phyloP scores from a whole-genome alignment of 257 asterid species.

The Solanum raphanifolium region DNA sequence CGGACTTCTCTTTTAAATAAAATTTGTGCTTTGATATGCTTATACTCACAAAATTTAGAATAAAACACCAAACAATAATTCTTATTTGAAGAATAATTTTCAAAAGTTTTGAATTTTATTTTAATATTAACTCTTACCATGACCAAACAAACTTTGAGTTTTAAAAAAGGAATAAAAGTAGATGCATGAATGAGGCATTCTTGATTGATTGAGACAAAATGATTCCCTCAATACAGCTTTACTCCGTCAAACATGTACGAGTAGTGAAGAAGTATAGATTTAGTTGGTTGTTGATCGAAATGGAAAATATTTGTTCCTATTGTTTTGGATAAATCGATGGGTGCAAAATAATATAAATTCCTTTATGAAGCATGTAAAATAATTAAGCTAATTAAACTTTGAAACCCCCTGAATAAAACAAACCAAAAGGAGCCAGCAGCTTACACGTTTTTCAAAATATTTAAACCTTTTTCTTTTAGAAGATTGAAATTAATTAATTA shows the following conservation, averaged over 20 bases:
- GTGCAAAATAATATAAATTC: neutral
- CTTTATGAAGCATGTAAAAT: neutral
- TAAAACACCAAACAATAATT: neutral
- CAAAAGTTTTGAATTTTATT: neutral
- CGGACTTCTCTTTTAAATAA: neutral
- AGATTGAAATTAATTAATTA: neutral
- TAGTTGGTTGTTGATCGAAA: neutral
- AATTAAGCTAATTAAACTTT: neutral
- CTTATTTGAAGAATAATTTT: neutral
- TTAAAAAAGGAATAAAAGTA: neutral
- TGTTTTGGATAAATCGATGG: neutral
- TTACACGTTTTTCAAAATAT: neutral
- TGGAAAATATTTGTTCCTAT: neutral
- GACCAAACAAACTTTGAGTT: neutral
- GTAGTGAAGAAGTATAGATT: too few species aligned
- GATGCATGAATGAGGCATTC: neutral
- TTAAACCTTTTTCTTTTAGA: neutral
- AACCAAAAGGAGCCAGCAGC: neutral
- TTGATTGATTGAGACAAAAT: too few species aligned
- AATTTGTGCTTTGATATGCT: neutral
- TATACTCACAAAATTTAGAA: neutral
- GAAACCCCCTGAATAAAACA: neutral
- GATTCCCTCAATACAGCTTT: too few species aligned
- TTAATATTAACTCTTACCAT: neutral
- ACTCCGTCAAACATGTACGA: too few species aligned